Percentiles rank a stretch among this genome's conserved stretches.
These are phyloP conservation scores for Colletotrichum sp. DNA, from an alignment of 2,329 filamentous ascomycete species.

Conservation along the genomic window DNA sequence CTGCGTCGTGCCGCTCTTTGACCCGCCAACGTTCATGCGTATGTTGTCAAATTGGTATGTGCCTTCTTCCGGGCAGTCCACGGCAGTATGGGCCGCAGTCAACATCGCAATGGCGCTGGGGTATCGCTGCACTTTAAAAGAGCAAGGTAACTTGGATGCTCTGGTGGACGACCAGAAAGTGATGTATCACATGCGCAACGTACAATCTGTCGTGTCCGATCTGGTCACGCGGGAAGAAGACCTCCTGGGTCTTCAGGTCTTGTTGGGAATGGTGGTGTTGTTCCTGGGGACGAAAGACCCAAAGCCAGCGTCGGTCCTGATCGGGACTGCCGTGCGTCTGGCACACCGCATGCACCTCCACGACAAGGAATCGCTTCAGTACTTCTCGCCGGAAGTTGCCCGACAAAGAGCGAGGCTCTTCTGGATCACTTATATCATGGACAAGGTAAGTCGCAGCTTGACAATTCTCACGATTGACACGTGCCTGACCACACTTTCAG, in stretches of 20 bases:
- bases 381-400: conserved; percentile 32
- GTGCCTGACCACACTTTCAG: conserved; percentile 7
- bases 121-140: conserved; percentile 27
- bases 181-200: conserved; percentile 38
- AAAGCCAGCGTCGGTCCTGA: conserved; percentile 40
- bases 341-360: conserved; percentile 42
- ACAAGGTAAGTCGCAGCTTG: conserved; percentile 34
- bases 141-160: conserved; percentile 24
- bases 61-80: conserved; percentile 17
- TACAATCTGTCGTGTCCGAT: conserved; percentile 41
- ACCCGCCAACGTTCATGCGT: conserved; percentile 39
- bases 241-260: conserved; percentile 41
- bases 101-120: conserved; percentile 44
- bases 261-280: conserved; percentile 42
- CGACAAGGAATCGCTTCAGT: conserved; percentile 26
- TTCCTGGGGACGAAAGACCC: conserved; percentile 42
- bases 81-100: conserved; percentile 39
- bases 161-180: conserved; percentile 21
- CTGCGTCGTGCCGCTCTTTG: conserved; percentile 40
- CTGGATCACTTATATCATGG: conserved; percentile 45
- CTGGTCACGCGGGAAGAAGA: conserved; percentile 42
- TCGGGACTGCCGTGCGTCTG: conserved; percentile 42
- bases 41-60: conserved; percentile 40
- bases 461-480: no score
- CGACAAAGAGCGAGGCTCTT: conserved; percentile 43